Conservation (phyloP, 805 yeast species). For the Kuraishia ogatae region DNA sequence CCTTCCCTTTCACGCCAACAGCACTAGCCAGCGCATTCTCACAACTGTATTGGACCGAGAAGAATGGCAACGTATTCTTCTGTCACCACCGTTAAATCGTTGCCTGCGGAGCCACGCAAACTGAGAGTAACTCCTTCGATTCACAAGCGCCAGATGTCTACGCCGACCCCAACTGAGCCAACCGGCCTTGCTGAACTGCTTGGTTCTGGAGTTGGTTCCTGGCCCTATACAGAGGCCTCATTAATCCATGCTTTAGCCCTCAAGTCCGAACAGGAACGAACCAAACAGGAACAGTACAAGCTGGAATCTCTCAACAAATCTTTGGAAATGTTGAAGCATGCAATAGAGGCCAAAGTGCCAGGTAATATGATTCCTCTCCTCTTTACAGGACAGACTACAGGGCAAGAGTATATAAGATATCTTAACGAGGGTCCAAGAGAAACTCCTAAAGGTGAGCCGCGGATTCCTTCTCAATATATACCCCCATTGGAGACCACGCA, state of each 20-base stretch:
- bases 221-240: slow-evolving; percentile 53
- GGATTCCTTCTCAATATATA: slow-evolving; percentile 6
- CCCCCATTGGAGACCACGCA: slow-evolving; percentile 5
- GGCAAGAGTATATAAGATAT: not conserved
- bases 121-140: not conserved
- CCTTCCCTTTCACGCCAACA: not conserved
- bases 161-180: slow-evolving; percentile 30
- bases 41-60: not conserved
- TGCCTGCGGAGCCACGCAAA: not conserved
- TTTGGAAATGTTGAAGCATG: slow-evolving; percentile 52
- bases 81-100: not conserved
- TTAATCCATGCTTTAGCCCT: slow-evolving; percentile 49
- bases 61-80: not conserved
- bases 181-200: slow-evolving; percentile 48
- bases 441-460: not conserved
- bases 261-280: slow-evolving; percentile 64
- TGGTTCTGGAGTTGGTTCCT: slow-evolving; percentile 42
- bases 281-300: slow-evolving; percentile 71
- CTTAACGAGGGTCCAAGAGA: not conserved
- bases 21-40: not conserved
- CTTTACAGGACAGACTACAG: slow-evolving; percentile 20
- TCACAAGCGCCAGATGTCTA: not conserved
- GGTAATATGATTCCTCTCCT: slow-evolving; percentile 51
- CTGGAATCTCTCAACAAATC: slow-evolving; percentile 55
- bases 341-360: slow-evolving; percentile 57